phyloP scores from a whole-genome alignment of 2,329 filamentous ascomycete genomes.

The Ascochyta koolunga region DNA sequence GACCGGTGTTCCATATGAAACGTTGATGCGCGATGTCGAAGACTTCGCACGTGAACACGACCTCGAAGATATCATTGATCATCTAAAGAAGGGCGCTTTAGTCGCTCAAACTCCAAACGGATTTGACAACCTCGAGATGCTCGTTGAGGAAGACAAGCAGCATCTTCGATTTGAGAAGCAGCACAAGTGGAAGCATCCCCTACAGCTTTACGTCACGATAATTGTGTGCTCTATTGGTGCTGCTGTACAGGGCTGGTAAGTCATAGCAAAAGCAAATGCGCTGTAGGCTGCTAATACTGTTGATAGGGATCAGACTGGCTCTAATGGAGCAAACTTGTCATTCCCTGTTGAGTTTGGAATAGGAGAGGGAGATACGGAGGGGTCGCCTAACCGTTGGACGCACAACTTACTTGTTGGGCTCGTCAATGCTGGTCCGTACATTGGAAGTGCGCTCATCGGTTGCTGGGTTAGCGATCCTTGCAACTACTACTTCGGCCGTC shows the following conservation, averaged over 20 bases:
- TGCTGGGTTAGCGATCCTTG: slow-evolving; percentile 37
- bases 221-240: slow-evolving; percentile 70
- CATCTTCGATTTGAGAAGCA: slow-evolving; percentile 65
- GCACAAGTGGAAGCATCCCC: slow-evolving; percentile 67
- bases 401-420: slow-evolving; percentile 24
- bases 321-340: slow-evolving; percentile 60
- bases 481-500: slow-evolving; percentile 36
- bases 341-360: slow-evolving; percentile 63
- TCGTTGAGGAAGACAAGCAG: slow-evolving; percentile 65
- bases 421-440: slow-evolving; percentile 35
- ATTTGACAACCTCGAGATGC: slow-evolving; percentile 65
- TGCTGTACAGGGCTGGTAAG: slow-evolving; percentile 54
- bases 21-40: slow-evolving; percentile 62
- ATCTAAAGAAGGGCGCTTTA: slow-evolving; percentile 62
- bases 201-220: slow-evolving; percentile 67
- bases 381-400: slow-evolving; percentile 21
- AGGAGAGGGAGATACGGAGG: slow-evolving; percentile 19
- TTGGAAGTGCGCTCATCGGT: slow-evolving; percentile 36
- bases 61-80: slow-evolving; percentile 47
- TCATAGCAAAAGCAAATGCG: background rate
- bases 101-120: slow-evolving; percentile 71
- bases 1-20: slow-evolving; percentile 57
- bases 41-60: slow-evolving; percentile 67
- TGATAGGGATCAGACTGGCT: slow-evolving; percentile 63
- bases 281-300: no score